A percentile compares a stretch with the other conserved stretches of the same genome.
These are phyloP conservation scores for Plasmodium fragile DNA, from an alignment of 169 alveolate species.

Conservation along the genomic window DNA sequence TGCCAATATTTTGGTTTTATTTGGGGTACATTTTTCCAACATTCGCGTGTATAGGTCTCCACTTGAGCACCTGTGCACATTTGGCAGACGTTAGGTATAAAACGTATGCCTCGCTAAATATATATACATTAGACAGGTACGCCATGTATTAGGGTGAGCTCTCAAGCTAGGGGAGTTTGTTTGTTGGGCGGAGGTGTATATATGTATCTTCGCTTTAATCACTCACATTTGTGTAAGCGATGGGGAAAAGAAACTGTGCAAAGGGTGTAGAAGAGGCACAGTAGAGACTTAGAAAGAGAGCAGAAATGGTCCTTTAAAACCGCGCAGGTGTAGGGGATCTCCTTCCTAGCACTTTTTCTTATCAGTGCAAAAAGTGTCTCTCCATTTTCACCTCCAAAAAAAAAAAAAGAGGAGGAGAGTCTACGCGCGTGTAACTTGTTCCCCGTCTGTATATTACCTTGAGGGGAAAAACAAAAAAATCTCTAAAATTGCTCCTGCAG, in stretches of 20 bases:
- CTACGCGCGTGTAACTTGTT: not conserved
- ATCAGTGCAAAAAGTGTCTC: not conserved
- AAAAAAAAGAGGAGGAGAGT: not conserved
- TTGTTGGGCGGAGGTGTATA: not conserved
- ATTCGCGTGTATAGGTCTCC: not conserved
- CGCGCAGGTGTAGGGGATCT: not conserved
- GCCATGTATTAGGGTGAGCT: not conserved
- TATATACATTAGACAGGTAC: slow-evolving; percentile 11
- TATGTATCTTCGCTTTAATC: not conserved
- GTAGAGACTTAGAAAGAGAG: not conserved
- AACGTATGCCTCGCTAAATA: not conserved
- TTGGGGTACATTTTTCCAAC: not conserved
- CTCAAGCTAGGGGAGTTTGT: not conserved
- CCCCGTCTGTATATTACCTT: not conserved
- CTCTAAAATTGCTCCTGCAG: not conserved
- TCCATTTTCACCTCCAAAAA: not conserved
- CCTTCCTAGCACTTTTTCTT: not conserved
- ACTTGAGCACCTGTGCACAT: not conserved
- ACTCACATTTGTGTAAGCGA: not conserved
- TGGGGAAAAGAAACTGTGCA: not conserved
- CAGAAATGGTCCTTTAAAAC: not conserved
- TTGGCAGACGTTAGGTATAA: not conserved
- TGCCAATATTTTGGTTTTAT: not conserved
- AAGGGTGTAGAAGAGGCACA: not conserved
- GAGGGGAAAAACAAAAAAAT: not conserved